Evolutionary conservation across 805 yeast species (phyloP).

Genomic region (Scheffersomyces ergatensis): DNA sequence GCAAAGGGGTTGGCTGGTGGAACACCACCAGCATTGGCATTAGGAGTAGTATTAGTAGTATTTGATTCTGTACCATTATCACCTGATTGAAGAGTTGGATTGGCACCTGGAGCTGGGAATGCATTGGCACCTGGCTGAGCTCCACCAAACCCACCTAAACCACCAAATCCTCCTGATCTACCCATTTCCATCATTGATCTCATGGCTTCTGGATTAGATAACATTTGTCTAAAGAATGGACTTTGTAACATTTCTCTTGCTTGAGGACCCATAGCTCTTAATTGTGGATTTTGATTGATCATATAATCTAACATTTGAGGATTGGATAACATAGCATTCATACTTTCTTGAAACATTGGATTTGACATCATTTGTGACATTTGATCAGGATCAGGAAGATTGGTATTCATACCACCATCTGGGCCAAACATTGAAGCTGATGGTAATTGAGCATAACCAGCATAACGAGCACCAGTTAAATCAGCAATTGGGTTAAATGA

Average conservation of each 20-base stretch:
- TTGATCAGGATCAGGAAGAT: conserved; percentile 74
- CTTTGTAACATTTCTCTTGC: conserved; percentile 82
- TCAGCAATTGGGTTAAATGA: conserved; percentile 89
- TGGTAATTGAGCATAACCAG: conserved; percentile 89
- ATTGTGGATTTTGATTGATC: conserved; percentile 80
- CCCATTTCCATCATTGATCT: conserved; percentile 80
- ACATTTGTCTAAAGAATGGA: conserved; percentile 71
- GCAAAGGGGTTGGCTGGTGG: conserved; percentile 38
- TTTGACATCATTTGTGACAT: conserved; percentile 70
- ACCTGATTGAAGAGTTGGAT: conserved; percentile 27
- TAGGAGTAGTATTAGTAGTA: conserved; percentile 11
- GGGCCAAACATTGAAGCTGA: conserved; percentile 88
- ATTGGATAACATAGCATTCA: conserved; percentile 79
- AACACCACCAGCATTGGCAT: conserved; percentile 8
- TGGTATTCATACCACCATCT: conserved; percentile 81
- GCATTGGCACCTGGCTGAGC: conserved; percentile 15
- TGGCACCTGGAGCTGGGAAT: conserved; percentile 39
- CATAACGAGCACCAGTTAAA: conserved; percentile 92
- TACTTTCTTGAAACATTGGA: conserved; percentile 78
- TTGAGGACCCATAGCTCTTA: conserved; percentile 85
- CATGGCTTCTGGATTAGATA: conserved; percentile 78
- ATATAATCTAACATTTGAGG: conserved; percentile 85
- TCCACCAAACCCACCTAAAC: conserved; percentile 15
- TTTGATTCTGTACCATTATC: conserved; percentile 9
- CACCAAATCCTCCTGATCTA: conserved; percentile 42